Evolutionary conservation across 495 filamentous ascomycete genomes (phyloP), one percentile per base, ranked within the genome.

Genomic region (Aspergillus taichungensis): DNA sequence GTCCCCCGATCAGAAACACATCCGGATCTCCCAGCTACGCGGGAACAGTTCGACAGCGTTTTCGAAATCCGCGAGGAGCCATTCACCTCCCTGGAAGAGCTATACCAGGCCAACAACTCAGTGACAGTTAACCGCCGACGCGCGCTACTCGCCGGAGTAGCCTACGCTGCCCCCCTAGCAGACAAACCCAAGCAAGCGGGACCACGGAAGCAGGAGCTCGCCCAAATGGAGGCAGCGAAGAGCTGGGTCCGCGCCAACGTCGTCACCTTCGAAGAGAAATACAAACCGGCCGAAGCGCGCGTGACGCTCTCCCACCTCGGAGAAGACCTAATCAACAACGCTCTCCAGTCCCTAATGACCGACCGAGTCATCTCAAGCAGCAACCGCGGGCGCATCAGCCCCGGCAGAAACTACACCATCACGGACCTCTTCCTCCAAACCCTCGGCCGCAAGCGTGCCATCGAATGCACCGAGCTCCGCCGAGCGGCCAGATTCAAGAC

Each of bases 211-310:
- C n/a, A 28, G 11, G 53, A 61, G 12, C 41, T 64, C 13, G 45
- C 50, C 13, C 43, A 56, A 1, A 46, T 73, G 6, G 61, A 66
- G 11, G 55, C 70, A 8, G 74, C 70, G 33, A 81, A 79, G 52
- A 75, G 78, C n/a, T 82, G 74, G 75, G 64, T 82, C 34, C 74
- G 80, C 28, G 76, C 81, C 13, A 76, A 76, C 34, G 61, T 75
- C 32, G 49, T 77, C 28, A 77, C 79, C 0, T 68, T 73, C 6
- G 66, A 74, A 13, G 60, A 69, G 10, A 62, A 59, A 2, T 83
- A 76, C 54, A 51, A 71, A 24, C 49, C 62, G 1, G 39, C 49
- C 6, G 49, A 65, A 5, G 77, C 77, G 13, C 53, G 61, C 14
- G 37, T 58, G 18, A 71, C 69, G n/a, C 62, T 84, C 6, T 42